Evolutionary conservation across 2,329 filamentous ascomycete genomes (phyloP).

Genomic region (Neocatenulostroma microsporum): DNA sequence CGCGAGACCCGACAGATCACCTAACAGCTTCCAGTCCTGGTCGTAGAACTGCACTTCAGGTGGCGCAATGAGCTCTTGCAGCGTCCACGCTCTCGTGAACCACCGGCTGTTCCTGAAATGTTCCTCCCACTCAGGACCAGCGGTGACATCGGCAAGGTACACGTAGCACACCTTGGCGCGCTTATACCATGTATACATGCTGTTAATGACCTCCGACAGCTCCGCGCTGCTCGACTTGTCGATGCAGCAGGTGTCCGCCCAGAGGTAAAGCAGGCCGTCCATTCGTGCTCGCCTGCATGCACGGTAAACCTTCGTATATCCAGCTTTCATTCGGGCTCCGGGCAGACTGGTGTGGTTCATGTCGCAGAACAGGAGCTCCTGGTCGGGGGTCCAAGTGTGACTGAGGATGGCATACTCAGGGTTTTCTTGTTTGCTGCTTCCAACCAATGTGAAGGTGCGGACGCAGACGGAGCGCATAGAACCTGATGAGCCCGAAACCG

Average conservation of each 20-base stretch:
- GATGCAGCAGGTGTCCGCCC: slow-evolving; percentile 21
- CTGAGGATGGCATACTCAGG: slow-evolving; percentile 28
- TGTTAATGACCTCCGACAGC: slow-evolving; percentile 13
- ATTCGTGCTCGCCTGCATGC: slow-evolving; percentile 13
- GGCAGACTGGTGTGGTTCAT: no score
- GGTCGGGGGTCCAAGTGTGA: slow-evolving; percentile 25
- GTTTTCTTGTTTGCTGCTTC: no score
- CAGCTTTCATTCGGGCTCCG: background rate
- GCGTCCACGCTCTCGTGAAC: slow-evolving; percentile 15
- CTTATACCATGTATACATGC: slow-evolving; percentile 18
- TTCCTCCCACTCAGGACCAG: background rate
- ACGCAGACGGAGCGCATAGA: no score
- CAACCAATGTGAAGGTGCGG: no score
- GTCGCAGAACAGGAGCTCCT: slow-evolving; percentile 18
- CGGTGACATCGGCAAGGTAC: slow-evolving; percentile 10
- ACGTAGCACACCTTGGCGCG: slow-evolving; percentile 13
- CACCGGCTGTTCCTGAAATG: slow-evolving; percentile 9
- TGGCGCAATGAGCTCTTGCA: slow-evolving; percentile 16
- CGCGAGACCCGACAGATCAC: slow-evolving; percentile 3
- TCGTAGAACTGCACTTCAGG: slow-evolving; percentile 9
- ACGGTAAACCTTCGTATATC: slow-evolving; percentile 11
- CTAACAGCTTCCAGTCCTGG: slow-evolving; percentile 14
- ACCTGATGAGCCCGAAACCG: no score
- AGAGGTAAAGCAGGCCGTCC: slow-evolving; percentile 14
- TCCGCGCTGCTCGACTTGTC: slow-evolving; percentile 13